Base-by-base conservation (phyloP, 108 stramenopile species). In the Discostella stelligeroides region DNA sequence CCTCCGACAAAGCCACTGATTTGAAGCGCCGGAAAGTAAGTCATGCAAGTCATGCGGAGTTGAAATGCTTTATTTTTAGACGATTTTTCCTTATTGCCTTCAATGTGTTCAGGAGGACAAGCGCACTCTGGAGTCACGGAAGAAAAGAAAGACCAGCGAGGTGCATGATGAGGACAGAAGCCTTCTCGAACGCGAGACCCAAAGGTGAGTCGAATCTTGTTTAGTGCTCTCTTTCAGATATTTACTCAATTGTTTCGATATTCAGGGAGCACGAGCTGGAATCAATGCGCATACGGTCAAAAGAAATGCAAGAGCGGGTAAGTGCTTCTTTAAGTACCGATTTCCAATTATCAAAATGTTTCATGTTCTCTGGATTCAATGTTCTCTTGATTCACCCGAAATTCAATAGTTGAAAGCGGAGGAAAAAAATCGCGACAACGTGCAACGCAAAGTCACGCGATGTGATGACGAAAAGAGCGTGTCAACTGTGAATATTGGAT, bases 281-380 rank as follows among this genome's bases (percentile, higher is more conserved):
- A 23, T 39, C 39, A 17, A 65, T 65, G 58, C 30, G 68, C 25
- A 61, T 25, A 20, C 69, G 51, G 39, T 48, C 57, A 10, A 77
- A 50, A 46, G 56, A 77, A 45, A 55, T 70, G 49, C 67, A 63
- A 37, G 43, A 79, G 38, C 65, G 66, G 57, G 69, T 66, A 17
- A 54, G 72, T 46, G 24, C 47, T 54, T 37, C 23, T 50, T 0
- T n/a, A 40, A 27, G 20, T 68, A 29, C 23, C 28, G n/a, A n/a
- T n/a, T n/a, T n/a, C n/a, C n/a, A n/a, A n/a, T n/a, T n/a, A n/a
- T n/a, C n/a, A n/a, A n/a, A n/a, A n/a, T n/a, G n/a, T n/a, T n/a
- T n/a, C n/a, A n/a, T n/a, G n/a, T n/a, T n/a, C n/a, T n/a, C n/a
- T n/a, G n/a, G n/a, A 8, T 42, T 23, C 2, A 11, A 29, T 29